Evolutionary conservation across 2,329 filamentous ascomycete species (phyloP), one percentile per base, ranked within the genome.

Genomic region (Penicillium sp.): DNA sequence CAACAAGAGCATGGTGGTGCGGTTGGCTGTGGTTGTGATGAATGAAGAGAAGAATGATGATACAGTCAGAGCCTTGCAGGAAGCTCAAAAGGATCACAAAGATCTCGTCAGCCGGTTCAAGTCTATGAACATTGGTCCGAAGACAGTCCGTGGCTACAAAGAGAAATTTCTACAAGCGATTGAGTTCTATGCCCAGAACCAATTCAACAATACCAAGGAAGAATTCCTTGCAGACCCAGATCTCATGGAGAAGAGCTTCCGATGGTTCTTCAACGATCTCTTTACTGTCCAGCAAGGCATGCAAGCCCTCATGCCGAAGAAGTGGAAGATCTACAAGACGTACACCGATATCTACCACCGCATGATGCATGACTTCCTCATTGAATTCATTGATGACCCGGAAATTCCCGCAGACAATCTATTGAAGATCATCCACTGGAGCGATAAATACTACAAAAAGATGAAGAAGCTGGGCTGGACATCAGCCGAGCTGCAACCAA

Each of bases 181-280:
- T 63, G 80, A 84, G 60, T 75, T 84, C 49, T 84, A 82, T 53
- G 87, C 85, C 5, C 79, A 86, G 62, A 80, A 79, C 39, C 86
- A 91, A 62, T 89, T 96, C 59, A 81, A 83, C 9, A 76, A 82
- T 50, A 80, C 83, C 36, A 81, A 83, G 49, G 80, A 86, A 46
- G 80, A 83, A 40, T 97, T 98, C 67, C 72, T 91, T 45, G 86
- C 85, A 34, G 89, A 97, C 63, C 88, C 93, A 0, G 80, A 84
- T 43, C 83, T 81, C 60, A 76, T 98, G 40, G 88, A 94, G 55
- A 95, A 95, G 74, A 83, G 81, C 56, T 82, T 95, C 71, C 87
- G 87, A 63, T 98, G 93, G 93, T 98, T 84, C 71, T 98, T 97
- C 74, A 96, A 97, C 72, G 91, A 98, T 67, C 79, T 98, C 34